These are phyloP conservation scores for Wickerhamomyces mucosus DNA, from an alignment of 805 yeast species.

Conservation along the genomic window DNA sequence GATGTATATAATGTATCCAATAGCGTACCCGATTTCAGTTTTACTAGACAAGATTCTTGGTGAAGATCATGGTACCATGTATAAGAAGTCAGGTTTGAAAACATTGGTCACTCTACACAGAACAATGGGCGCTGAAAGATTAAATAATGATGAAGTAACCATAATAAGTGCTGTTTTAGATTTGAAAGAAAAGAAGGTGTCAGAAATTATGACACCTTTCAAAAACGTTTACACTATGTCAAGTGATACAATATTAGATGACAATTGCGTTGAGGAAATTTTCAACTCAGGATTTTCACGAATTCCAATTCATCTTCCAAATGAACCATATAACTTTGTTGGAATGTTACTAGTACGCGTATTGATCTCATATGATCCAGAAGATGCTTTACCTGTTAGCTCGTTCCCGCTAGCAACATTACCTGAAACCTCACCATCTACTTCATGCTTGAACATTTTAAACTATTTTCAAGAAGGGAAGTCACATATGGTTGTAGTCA, in stretches of 20 bases:
- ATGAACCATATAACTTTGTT: conserved; percentile 81
- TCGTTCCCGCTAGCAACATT: conserved; percentile 91
- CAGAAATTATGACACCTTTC: conserved; percentile 89
- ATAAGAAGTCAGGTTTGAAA: conserved; percentile 86
- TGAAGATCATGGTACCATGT: conserved; percentile 93
- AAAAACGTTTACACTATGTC: conserved; percentile 82
- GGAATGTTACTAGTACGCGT: conserved; percentile 94
- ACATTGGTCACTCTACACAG: conserved; percentile 87
- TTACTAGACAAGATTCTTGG: conserved; percentile 78
- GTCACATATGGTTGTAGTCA: conserved; percentile 93
- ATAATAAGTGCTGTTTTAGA: conserved; percentile 91
- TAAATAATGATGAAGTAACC: conserved; percentile 92
- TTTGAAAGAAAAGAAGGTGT: conserved; percentile 82
- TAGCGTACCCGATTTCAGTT: conserved; percentile 83
- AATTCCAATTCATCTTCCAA: conserved; percentile 87
- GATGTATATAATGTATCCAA: conserved; percentile 87
- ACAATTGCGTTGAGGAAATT: conserved; percentile 76
- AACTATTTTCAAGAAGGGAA: conserved; percentile 97
- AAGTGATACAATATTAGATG: conserved; percentile 76
- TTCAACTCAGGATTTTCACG: conserved; percentile 92
- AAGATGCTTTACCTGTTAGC: conserved; percentile 86
- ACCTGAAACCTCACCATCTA: conserved; percentile 87
- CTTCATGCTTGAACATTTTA: conserved; percentile 87
- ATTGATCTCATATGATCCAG: conserved; percentile 92
- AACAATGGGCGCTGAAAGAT: conserved; percentile 90